Evolutionary conservation across 441 rosid genomes (phyloP).

Genomic region (Viola pubescens): DNA sequence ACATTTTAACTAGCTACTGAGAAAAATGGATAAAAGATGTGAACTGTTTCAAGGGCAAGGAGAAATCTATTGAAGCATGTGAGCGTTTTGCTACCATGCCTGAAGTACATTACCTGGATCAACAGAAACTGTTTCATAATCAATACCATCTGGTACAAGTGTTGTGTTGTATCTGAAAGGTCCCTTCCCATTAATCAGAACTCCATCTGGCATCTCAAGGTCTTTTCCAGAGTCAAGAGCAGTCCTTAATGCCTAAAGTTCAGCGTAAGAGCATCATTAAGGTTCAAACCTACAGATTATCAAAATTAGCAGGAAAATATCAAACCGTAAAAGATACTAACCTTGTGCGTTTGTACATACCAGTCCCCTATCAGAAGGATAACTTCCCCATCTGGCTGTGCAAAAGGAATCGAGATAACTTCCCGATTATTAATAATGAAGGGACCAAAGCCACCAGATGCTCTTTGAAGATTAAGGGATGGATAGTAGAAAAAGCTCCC

Average conservation of each 20-base stretch:
- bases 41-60: not conserved
- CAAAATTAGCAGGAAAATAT: slow-evolving; percentile 2
- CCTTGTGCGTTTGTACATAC: slow-evolving; percentile 72
- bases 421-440: slow-evolving; percentile 56
- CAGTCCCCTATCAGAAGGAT: slow-evolving; percentile 72
- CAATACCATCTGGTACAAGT: slow-evolving; percentile 71
- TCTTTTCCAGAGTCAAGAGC: slow-evolving; percentile 73
- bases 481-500: slow-evolving; percentile 89
- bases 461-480: slow-evolving; percentile 72
- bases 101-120: slow-evolving; percentile 50
- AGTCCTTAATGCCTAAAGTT: slow-evolving; percentile 55
- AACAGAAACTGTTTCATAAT: slow-evolving; percentile 55
- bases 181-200: slow-evolving; percentile 90
- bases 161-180: slow-evolving; percentile 66
- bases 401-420: slow-evolving; percentile 62
- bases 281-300: slow-evolving; percentile 6
- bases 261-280: not conserved
- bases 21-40: not conserved
- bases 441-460: slow-evolving; percentile 90
- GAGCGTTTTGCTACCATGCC: not conserved
- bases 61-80: not conserved
- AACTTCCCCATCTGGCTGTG: slow-evolving; percentile 70
- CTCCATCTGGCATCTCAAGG: slow-evolving; percentile 92
- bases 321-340: slow-evolving; percentile 27
- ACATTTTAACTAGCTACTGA: not conserved